Base-by-base conservation (phyloP, 2,329 filamentous ascomycete species). In the Pseudogymnoascus sp. region DNA sequence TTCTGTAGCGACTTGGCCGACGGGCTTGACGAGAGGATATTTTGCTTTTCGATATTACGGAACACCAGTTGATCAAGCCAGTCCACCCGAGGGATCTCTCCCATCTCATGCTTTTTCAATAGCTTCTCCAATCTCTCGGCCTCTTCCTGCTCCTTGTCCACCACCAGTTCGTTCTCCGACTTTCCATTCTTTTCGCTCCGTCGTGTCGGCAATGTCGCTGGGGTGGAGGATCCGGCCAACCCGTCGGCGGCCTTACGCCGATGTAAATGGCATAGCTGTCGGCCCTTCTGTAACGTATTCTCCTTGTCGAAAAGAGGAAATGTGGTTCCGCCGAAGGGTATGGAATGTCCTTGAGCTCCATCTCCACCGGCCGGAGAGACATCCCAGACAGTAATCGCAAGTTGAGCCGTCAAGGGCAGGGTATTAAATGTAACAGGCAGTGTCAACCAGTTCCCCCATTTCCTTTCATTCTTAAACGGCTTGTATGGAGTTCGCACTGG, bases 51-150 rank as follows among this genome's bases (percentile, higher is more conserved):
- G 63, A 96, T 87, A 59, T 88, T 88, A 39, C 93, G 86, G 72
- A 96, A 99, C 2, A 97, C 92, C 68, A 97, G 82, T 70, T 94
- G 90, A 73, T 99, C 94, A 43, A 99, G 82, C 95, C 94, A 99
- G 69, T 95, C 90, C 57, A 96, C 89, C 14, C 92, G 85, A 0
- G 90, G 86, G 25, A 99, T 93, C 72, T 99, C 94, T 16, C 92
- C 92, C 88, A 97, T 95, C 72, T 99, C 95, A 71, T 97, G 94
- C 75, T 96, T 96, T 76, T 99, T 99, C 72, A 99, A 89, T 20
- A 97, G 75, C 60, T 86, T 87, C 70, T 97, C 92, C 67, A 99
- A 82, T 16, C 94, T 82, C 68, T 97, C 92, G 64, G 97, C 81
- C 74, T 99, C 94, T 60, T 90, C 86, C n/a, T 77, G 77, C 63